These are phyloP conservation scores for Russula lepida DNA, from an alignment of 768 basidiomycete species.

Conservation along the genomic window DNA sequence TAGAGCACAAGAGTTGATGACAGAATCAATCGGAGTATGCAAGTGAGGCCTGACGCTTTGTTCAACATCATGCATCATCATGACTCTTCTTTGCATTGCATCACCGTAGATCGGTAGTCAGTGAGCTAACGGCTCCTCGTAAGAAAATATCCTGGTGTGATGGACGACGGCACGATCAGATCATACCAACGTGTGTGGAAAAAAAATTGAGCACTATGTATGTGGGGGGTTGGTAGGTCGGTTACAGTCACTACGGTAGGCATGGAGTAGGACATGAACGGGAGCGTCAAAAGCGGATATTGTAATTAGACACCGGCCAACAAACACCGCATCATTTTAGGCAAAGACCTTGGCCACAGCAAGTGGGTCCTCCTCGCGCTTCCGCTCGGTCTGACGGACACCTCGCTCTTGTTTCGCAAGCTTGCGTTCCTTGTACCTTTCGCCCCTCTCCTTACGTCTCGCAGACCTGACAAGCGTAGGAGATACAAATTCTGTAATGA, in stretches of 20 bases:
- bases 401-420: slow-evolving; percentile 61
- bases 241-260: background rate
- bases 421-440: slow-evolving; percentile 77
- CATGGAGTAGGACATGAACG: background rate
- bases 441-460: slow-evolving; percentile 61
- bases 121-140: no score
- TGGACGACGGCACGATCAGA: no score
- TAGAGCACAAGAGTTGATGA: slow-evolving; percentile 10
- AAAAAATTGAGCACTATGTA: no score
- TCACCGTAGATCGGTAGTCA: no score
- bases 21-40: background rate
- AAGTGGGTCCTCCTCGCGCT: slow-evolving; percentile 65
- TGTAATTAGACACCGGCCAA: no score
- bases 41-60: no score
- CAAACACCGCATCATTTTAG: slow-evolving; percentile 32
- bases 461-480: slow-evolving; percentile 74
- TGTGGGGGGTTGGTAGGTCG: background rate
- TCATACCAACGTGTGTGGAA: no score
- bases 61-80: no score
- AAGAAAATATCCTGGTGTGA: no score
- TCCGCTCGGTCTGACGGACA: slow-evolving; percentile 54
- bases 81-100: no score
- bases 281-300: background rate
- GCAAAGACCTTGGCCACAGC: slow-evolving; percentile 87
- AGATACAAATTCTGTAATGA: slow-evolving; percentile 73